These are phyloP conservation scores for Boletus sp. DNA, from an alignment of 768 basidiomycete genomes.

Conservation along the genomic window DNA sequence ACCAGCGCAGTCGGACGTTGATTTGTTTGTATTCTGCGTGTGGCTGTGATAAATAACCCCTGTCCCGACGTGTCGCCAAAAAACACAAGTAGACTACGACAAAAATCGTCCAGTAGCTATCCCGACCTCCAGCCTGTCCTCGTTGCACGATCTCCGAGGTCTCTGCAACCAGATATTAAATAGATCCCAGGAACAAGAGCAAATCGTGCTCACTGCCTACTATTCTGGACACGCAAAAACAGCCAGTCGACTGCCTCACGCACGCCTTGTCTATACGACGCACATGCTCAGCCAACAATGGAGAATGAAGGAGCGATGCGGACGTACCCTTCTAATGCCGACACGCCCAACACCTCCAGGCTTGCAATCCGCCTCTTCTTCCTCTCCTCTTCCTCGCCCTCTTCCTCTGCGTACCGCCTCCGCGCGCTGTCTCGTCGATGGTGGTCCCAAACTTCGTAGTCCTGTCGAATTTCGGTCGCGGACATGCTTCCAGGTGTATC, in stretches of 20 bases:
- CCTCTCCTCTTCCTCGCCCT: conserved; percentile 42
- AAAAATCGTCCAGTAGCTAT: not conserved
- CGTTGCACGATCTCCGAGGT: conserved; percentile 14
- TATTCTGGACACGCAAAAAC: conserved; percentile 90
- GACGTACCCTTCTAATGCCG: conserved; percentile 83
- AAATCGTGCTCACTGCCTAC: conserved; percentile 49
- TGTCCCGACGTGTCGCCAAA: not conserved
- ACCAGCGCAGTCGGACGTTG: not conserved
- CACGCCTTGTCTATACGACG: conserved; percentile 68
- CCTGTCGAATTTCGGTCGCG: conserved; percentile 86
- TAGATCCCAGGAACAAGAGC: not conserved
- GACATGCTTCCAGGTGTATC: conserved; percentile 78
- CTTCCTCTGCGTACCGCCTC: conserved; percentile 46
- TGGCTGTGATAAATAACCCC: conserved; percentile 18
- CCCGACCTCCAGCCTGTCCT: conserved; percentile 11
- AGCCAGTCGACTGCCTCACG: conserved; percentile 92
- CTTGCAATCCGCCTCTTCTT: conserved; percentile 63
- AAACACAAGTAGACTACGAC: not conserved
- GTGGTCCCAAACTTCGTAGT: conserved; percentile 86
- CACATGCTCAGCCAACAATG: not conserved
- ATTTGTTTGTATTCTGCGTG: conserved; percentile 8
- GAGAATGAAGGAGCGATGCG: not conserved
- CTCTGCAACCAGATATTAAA: conserved; percentile 6
- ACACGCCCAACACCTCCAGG: conserved; percentile 86
- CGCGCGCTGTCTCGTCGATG: conserved; percentile 67